Evolutionary conservation across 164 flowering plant species (phyloP).

Genomic region (Chloranthus sessilifolius): DNA sequence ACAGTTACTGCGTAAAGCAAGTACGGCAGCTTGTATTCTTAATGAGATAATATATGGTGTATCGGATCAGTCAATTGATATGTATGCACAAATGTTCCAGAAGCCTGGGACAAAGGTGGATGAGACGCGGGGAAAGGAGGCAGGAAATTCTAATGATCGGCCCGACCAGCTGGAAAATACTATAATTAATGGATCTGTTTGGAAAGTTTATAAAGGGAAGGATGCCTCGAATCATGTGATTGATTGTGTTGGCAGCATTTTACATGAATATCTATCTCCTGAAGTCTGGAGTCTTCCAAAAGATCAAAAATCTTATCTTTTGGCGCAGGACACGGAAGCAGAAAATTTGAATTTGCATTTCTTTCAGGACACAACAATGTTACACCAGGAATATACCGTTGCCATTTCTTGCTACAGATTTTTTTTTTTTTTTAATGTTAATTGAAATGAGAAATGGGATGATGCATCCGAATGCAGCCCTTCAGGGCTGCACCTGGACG

Average conservation of each 20-base stretch:
- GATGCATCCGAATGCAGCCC: no score
- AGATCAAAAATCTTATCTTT: constrained; percentile 28
- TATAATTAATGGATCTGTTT: constrained; percentile 17
- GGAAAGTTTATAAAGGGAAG: constrained; percentile 33
- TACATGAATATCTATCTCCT: constrained; percentile 80
- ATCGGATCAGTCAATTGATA: constrained; percentile 54
- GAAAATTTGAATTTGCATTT: constrained; percentile 45
- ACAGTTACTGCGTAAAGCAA: constrained; percentile 72
- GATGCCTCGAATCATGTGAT: constrained; percentile 41
- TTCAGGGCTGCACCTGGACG: no score
- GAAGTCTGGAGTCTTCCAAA: constrained; percentile 88
- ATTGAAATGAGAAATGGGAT: no score
- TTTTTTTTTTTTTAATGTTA: neutral
- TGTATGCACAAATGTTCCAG: constrained; percentile 36
- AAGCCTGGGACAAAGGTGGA: constrained; percentile 23
- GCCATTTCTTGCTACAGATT: constrained; percentile 2
- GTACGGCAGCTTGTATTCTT: constrained; percentile 77
- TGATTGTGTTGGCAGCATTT: constrained; percentile 68
- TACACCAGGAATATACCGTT: constrained; percentile 65
- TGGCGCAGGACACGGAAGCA: constrained; percentile 31
- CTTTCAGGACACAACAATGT: constrained; percentile 57
- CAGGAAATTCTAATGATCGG: constrained; percentile 13
- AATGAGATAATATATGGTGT: constrained; percentile 88
- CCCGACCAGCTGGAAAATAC: constrained; percentile 9
- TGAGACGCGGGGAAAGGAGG: constrained; percentile 13